Evolutionary conservation across 441 rosid genomes (phyloP).

Genomic region (Aquilaria agallochum): DNA sequence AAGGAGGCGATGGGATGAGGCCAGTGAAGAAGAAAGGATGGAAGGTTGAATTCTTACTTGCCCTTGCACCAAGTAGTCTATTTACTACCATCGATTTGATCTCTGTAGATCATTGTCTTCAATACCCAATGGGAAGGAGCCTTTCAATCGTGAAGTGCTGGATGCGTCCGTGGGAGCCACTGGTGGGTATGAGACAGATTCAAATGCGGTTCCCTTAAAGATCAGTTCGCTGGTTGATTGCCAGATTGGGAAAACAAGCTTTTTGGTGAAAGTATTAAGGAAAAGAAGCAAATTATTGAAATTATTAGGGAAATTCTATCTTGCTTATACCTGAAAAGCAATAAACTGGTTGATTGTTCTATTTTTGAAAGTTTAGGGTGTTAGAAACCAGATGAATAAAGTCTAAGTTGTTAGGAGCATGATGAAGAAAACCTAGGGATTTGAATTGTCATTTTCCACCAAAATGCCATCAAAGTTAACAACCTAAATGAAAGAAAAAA

Average conservation of each 20-base stretch:
- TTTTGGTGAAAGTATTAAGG: constrained; percentile 43
- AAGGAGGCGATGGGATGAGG: too few species aligned
- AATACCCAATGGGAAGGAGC: constrained; percentile 19
- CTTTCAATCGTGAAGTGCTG: background rate
- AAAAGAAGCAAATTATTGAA: too few species aligned
- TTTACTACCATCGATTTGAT: constrained; percentile 47
- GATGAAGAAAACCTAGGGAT: too few species aligned
- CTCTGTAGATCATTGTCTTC: constrained; percentile 34
- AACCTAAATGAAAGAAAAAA: too few species aligned
- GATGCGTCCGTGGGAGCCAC: constrained; percentile 19
- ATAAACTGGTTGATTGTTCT: background rate
- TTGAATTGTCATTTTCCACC: too few species aligned
- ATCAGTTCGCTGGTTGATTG: constrained; percentile 86
- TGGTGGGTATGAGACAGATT: constrained; percentile 44
- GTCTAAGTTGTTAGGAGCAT: too few species aligned
- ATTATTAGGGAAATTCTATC: too few species aligned
- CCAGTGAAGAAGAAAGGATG: too few species aligned
- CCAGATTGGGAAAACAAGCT: constrained; percentile 88
- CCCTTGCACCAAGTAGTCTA: constrained; percentile 77
- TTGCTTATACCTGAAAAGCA: background rate
- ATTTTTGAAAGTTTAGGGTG: constrained; percentile 20
- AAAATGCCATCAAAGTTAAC: too few species aligned
- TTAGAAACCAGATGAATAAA: too few species aligned
- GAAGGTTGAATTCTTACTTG: constrained; percentile 40
- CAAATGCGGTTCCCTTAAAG: constrained; percentile 79